A percentile compares a stretch with the other conserved stretches of the same genome.
Evolutionary conservation across 2,329 filamentous ascomycete genomes (phyloP).

Genomic region (Nemania sp.): DNA sequence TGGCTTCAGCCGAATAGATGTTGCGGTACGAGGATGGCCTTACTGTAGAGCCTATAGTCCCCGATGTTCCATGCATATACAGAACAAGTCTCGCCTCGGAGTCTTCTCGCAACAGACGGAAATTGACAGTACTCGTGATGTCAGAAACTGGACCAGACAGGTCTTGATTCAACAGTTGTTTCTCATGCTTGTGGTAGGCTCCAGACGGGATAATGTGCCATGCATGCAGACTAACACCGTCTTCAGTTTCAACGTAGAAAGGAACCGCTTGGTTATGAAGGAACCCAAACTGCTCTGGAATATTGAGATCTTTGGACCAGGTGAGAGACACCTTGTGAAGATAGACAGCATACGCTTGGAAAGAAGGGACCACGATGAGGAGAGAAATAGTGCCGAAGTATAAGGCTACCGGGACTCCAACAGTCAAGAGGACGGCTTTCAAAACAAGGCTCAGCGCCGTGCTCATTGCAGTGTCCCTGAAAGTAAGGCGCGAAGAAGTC

Average conservation of each 20-base stretch:
- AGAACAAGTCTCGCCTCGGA: conserved; percentile 49
- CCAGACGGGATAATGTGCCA: conserved; percentile 77
- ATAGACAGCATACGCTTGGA: conserved; percentile 61
- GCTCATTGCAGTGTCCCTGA: too few species aligned
- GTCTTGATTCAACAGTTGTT: conserved; percentile 62
- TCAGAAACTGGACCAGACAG: conserved; percentile 40
- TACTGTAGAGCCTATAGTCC: conserved; percentile 59
- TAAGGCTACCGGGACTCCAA: too few species aligned
- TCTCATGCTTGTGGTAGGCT: conserved; percentile 64
- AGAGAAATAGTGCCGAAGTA: too few species aligned
- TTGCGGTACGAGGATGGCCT: conserved; percentile 59
- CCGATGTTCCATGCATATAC: conserved; percentile 59
- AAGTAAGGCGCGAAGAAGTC: too few species aligned
- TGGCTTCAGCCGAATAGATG: conserved; percentile 52
- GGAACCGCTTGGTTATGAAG: conserved; percentile 72
- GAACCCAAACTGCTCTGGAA: conserved; percentile 72
- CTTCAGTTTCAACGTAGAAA: conserved; percentile 66
- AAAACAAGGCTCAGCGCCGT: too few species aligned
- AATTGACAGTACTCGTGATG: conserved; percentile 43
- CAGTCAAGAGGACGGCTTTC: too few species aligned
- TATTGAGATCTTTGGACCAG: conserved; percentile 63
- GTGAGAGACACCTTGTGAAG: conserved; percentile 57
- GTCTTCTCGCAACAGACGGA: conserved; percentile 50
- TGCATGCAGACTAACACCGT: conserved; percentile 69
- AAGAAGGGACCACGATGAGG: conserved; percentile 42